A percentile compares a stretch with the other conserved stretches of the same genome.
Conservation (phyloP, 108 stramenopile species). For the Pseudonitzschia delicatissima region DNA sequence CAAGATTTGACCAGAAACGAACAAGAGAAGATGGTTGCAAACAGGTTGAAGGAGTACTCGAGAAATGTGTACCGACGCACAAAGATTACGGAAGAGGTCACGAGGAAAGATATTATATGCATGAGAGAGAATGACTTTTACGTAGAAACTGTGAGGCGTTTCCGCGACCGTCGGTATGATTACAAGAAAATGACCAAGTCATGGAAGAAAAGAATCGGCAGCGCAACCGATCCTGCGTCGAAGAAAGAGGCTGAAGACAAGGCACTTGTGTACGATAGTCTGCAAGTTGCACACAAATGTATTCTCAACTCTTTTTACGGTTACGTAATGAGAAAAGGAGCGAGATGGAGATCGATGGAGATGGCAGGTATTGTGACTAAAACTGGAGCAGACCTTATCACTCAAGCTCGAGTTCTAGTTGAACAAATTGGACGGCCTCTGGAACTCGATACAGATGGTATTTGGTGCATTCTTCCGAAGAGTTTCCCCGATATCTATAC, state of each 20-base stretch:
- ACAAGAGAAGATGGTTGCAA: conserved; percentile 75
- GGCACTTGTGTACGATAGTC: conserved; percentile 92
- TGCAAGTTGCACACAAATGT: conserved; percentile 99
- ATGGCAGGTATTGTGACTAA: conserved; percentile 99
- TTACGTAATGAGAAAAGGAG: conserved; percentile 99
- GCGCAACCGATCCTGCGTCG: conserved; percentile 74
- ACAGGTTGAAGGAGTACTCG: conserved; percentile 89
- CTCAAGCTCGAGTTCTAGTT: conserved; percentile 91
- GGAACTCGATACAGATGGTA: conserved; percentile 99
- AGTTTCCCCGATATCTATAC: conserved; percentile 94
- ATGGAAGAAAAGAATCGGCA: conserved; percentile 90
- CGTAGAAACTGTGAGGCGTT: conserved; percentile 97
- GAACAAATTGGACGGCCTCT: conserved; percentile 98
- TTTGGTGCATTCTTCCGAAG: conserved; percentile 99
- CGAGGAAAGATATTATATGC: conserved; percentile 91
- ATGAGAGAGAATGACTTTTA: conserved; percentile 99
- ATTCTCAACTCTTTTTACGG: conserved; percentile 92
- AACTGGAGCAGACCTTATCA: conserved; percentile 97
- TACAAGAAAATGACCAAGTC: conserved; percentile 96
- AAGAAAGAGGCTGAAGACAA: conserved; percentile 92
- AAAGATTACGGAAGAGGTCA: conserved; percentile 94
- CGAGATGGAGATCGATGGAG: conserved; percentile 99
- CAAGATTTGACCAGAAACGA: conserved; percentile 75
- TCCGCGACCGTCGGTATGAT: conserved; percentile 98
- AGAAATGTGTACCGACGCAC: conserved; percentile 96